Base-by-base conservation (phyloP, 2,329 filamentous ascomycete genomes). In the Beauveria medogensis region DNA sequence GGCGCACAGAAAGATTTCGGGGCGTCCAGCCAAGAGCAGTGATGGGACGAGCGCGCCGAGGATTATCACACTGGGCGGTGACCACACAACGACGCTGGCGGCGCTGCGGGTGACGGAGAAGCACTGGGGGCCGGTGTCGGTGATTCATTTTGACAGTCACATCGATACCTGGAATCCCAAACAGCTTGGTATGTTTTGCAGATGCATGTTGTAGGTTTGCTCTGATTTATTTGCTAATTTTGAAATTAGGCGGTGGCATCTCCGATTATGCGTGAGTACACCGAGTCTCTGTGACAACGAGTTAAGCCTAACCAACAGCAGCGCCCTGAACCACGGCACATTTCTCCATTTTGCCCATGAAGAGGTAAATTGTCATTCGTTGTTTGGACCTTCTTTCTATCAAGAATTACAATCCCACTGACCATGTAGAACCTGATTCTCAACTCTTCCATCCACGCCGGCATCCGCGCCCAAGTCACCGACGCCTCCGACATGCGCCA, bases 361-460 rank as follows among this genome's bases (percentile, higher is more conserved):
- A 62, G 66, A 68, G 47, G 58, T 63, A 50, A 26, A 20, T 16
- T 2, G 6, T 4, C 24, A 24, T 24, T 24, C 24, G 3, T 24
- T 24, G 4, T 24, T 24, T 24, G 24, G 24, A 24, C 24, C 3
- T 24, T 24, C 1, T 24, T 24, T 24, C 3, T 3, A 24, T 24
- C 24, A 24, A 37, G 34, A 37, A 37, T 16, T 3, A 12, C 12
- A 14, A 5, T 5, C 14, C 30, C 3, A 14, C 43, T 43, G n/a
- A 52, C 28, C 24, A 5, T 5, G 26, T 30, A 67, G 66, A 62
- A 65, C 0, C 75, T 95, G 41, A 87, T 93, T 63, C 78, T 82
- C 63, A 90, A 92, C 70, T 76, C 79, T 22, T 87, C 82, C 0
- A 89, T 92, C 14, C 91, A 95, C 71, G 91, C 89, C 0, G 91